These are phyloP conservation scores for Geoglossum glabrum DNA, from an alignment of 495 filamentous ascomycete species.

Conservation along the genomic window DNA sequence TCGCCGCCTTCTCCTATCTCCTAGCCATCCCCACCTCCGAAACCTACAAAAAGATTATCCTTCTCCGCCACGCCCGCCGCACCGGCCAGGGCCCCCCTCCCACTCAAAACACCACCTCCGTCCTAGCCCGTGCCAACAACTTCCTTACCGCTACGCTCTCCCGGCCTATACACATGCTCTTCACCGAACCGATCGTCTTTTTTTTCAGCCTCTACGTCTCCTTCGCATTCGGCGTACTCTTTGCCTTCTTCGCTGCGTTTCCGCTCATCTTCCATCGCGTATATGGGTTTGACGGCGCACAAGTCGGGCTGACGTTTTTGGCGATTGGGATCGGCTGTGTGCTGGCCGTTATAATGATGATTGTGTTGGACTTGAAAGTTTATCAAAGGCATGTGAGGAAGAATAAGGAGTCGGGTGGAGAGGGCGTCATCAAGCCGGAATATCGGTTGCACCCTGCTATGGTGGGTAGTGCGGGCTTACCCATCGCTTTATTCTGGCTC, in stretches of 20 bases:
- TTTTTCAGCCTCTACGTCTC: constrained; percentile 39
- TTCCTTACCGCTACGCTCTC: constrained; percentile 33
- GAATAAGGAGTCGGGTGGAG: constrained; percentile 7
- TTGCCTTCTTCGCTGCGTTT: constrained; percentile 44
- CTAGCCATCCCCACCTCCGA: constrained; percentile 26
- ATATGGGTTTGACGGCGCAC: constrained; percentile 28
- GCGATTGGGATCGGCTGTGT: constrained; percentile 35
- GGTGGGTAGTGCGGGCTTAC: constrained; percentile 36
- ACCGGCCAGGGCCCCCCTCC: constrained; percentile 16
- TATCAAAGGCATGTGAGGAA: constrained; percentile 14
- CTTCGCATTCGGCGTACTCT: constrained; percentile 44
- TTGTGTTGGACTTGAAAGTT: constrained; percentile 23
- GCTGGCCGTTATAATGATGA: constrained; percentile 24
- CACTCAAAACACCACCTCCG: constrained; percentile 20
- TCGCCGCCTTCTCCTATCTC: constrained; percentile 22
- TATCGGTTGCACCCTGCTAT: constrained; percentile 37
- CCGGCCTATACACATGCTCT: constrained; percentile 42
- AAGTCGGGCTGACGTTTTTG: constrained; percentile 38
- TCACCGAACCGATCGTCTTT: constrained; percentile 43
- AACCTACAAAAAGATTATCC: constrained; percentile 43
- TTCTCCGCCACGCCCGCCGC: constrained; percentile 28
- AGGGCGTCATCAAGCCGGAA: constrained; percentile 25
- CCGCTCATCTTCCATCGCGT: constrained; percentile 30
- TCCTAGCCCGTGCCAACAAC: constrained; percentile 7
- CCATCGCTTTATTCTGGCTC: constrained; percentile 30